Conservation (phyloP, 2,329 filamentous ascomycete species). For the Pseudogymnoascus sp. region DNA sequence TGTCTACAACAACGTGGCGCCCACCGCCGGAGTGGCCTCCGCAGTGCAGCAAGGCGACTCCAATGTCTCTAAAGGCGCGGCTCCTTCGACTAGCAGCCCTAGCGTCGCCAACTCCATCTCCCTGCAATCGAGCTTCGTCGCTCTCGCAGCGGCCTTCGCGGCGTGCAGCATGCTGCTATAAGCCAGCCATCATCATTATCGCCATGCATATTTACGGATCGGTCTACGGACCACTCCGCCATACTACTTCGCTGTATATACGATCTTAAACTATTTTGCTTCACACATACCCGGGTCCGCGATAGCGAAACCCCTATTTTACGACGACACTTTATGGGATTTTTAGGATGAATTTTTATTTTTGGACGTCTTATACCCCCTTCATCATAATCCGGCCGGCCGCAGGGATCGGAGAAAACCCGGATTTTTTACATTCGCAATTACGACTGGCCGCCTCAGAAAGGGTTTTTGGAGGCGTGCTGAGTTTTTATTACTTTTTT, state of each 20-base stretch:
- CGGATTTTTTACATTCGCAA: constrained; percentile 1
- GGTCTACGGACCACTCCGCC: neutral
- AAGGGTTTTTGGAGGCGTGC: neutral
- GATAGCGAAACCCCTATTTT: neutral
- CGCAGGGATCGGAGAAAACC: neutral
- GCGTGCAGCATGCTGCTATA: neutral
- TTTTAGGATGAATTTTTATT: neutral
- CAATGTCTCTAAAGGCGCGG: neutral
- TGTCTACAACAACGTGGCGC: neutral
- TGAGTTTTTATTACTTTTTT: neutral
- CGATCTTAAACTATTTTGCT: neutral
- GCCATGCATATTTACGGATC: neutral
- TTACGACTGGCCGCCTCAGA: neutral
- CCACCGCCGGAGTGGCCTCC: neutral
- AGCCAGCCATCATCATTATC: neutral
- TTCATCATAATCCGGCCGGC: neutral
- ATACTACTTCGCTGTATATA: neutral
- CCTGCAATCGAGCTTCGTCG: neutral
- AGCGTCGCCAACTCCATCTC: neutral
- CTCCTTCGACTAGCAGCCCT: neutral
- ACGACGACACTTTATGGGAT: neutral
- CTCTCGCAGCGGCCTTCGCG: neutral
- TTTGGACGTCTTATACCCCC: neutral
- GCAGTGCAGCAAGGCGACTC: neutral
- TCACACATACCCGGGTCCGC: neutral